phyloP scores from a whole-genome alignment of 306 rosid species.

The Glycine soja region DNA sequence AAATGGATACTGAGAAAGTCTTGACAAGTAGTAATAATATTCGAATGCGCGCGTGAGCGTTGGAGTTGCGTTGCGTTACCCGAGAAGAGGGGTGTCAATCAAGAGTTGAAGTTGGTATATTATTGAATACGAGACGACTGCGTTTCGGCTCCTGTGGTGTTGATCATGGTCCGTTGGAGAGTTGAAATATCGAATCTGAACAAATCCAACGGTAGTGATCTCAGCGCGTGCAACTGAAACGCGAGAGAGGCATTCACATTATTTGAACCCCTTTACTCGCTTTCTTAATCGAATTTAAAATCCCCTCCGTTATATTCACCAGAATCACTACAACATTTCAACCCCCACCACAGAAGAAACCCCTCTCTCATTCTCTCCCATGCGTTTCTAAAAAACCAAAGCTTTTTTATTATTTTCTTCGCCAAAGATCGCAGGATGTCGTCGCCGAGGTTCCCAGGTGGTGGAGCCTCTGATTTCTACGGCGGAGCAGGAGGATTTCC shows the following conservation, averaged over 20 bases:
- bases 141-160: not conserved
- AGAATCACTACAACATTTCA: constrained; percentile 21
- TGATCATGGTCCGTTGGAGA: not conserved
- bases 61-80: not conserved
- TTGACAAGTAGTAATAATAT: too few species aligned
- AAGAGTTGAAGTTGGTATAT: constrained; percentile 19
- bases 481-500: constrained; percentile 17
- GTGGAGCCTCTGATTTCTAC: constrained; percentile 62
- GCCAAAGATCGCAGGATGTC: constrained; percentile 37
- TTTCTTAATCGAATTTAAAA: not conserved
- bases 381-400: constrained; percentile 51
- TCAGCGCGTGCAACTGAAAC: too few species aligned
- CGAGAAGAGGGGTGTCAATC: not conserved
- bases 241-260: too few species aligned
- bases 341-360: too few species aligned
- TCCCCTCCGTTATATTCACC: constrained; percentile 41
- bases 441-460: constrained; percentile 64
- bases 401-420: constrained; percentile 1
- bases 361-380: constrained; percentile 43
- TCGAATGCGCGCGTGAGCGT: too few species aligned
- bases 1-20: too few species aligned
- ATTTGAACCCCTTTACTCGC: too few species aligned
- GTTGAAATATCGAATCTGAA: too few species aligned
- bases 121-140: constrained; percentile 40
- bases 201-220: too few species aligned